phyloP scores from a whole-genome alignment of 768 basidiomycete species.

The Pleurotus cornucopiae region DNA sequence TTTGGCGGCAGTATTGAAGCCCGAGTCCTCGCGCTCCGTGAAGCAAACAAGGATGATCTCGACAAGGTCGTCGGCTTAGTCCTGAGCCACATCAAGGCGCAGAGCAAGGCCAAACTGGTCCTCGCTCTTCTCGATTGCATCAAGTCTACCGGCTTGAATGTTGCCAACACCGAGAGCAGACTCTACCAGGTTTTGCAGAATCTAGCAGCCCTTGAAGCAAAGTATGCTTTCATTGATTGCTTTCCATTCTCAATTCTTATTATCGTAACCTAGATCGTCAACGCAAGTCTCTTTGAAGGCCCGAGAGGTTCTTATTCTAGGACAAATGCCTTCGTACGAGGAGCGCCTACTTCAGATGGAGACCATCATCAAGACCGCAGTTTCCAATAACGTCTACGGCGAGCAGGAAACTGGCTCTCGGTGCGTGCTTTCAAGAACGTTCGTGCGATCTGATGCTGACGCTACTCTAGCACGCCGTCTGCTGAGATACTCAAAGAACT shows the following conservation, averaged over 20 bases:
- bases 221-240: constrained; percentile 42
- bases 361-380: constrained; percentile 82
- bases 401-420: constrained; percentile 65
- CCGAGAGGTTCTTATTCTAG: constrained; percentile 93
- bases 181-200: constrained; percentile 76
- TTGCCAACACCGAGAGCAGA: constrained; percentile 69
- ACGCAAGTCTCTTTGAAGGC: constrained; percentile 90
- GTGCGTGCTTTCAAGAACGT: constrained; percentile 25
- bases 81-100: constrained; percentile 93
- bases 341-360: constrained; percentile 95
- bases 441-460: no score
- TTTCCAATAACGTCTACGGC: constrained; percentile 86
- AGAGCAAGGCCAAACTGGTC: constrained; percentile 86
- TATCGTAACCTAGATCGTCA: constrained; percentile 60
- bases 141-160: constrained; percentile 73
- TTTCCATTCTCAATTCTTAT: neutral
- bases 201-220: constrained; percentile 84
- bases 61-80: constrained; percentile 85
- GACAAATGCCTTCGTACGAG: constrained; percentile 96
- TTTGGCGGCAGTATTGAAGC: constrained; percentile 95
- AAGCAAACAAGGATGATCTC: constrained; percentile 88
- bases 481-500: constrained; percentile 87
- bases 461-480: constrained; percentile 62
- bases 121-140: constrained; percentile 85
- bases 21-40: constrained; percentile 83